phyloP scores from a whole-genome alignment of 139 green algal species.

The Tetradesmus obliquus region DNA sequence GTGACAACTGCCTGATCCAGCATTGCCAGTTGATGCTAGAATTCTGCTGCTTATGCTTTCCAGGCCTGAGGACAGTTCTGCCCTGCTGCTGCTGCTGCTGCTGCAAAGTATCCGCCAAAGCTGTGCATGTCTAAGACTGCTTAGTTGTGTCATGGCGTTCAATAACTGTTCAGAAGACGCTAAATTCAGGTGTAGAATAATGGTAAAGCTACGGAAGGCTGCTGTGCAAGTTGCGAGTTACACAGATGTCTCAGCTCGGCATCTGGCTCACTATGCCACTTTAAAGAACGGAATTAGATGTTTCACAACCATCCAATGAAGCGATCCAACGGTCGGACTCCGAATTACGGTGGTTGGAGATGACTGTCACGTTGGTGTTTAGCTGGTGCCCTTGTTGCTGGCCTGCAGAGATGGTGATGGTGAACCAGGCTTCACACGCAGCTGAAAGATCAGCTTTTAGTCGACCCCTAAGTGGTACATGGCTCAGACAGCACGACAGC shows the following conservation, averaged over 20 bases:
- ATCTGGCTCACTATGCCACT: background rate
- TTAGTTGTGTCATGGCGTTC: background rate
- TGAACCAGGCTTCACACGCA: too few species aligned
- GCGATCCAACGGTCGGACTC: background rate
- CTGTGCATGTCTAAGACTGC: background rate
- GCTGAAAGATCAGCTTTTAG: too few species aligned
- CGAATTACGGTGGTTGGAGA: background rate
- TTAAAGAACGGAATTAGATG: too few species aligned
- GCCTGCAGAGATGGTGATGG: background rate
- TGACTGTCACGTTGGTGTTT: background rate
- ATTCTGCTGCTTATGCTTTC: background rate
- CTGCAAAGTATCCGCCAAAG: background rate
- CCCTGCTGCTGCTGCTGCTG: background rate
- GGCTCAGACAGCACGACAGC: background rate
- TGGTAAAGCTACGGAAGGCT: too few species aligned
- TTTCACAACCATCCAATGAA: background rate
- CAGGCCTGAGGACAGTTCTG: background rate
- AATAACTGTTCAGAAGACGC: background rate
- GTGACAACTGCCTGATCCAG: background rate
- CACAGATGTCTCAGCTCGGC: background rate
- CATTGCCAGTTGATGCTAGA: background rate
- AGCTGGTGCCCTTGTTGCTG: too few species aligned
- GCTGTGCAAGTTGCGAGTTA: background rate
- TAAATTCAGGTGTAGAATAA: too few species aligned
- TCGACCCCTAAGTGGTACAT: too few species aligned